Conservation (phyloP, 768 basidiomycete genomes). For the Pleurotus tuber-regium region DNA sequence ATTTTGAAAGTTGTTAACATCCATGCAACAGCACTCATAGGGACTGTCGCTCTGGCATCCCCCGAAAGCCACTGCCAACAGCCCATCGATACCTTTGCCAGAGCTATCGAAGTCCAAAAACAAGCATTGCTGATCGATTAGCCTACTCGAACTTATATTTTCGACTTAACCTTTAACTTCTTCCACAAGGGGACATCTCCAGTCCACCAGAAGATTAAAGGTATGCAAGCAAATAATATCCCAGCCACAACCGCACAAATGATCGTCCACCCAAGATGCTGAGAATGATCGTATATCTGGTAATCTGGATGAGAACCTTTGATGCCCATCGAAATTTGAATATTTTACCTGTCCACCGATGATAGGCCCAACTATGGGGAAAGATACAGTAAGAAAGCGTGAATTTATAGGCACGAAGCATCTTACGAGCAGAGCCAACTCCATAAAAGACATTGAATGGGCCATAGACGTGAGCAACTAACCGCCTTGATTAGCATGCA, state of each 20-base stretch:
- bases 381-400: conserved; percentile 5
- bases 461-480: conserved; percentile 75
- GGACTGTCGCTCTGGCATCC: no score
- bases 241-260: conserved; percentile 48
- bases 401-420: neutral
- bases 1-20: no score
- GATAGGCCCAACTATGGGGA: conserved; percentile 58
- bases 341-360: conserved; percentile 68
- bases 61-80: no score
- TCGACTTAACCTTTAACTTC: neutral
- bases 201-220: conserved; percentile 43
- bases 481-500: neutral
- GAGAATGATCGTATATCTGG: conserved; percentile 62
- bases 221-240: conserved; percentile 34
- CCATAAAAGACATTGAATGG: conserved; percentile 74
- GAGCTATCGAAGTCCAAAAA: no score
- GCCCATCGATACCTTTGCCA: no score
- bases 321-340: no score
- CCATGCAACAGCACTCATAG: no score
- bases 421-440: conserved; percentile 57
- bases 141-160: no score
- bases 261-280: conserved; percentile 54
- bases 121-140: no score
- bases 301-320: no score
- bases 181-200: conserved; percentile 29